Evolutionary conservation across 257 asterid species (phyloP), one percentile per base, ranked within the genome.

Genomic region (Phtheirospermum japonicum): DNA sequence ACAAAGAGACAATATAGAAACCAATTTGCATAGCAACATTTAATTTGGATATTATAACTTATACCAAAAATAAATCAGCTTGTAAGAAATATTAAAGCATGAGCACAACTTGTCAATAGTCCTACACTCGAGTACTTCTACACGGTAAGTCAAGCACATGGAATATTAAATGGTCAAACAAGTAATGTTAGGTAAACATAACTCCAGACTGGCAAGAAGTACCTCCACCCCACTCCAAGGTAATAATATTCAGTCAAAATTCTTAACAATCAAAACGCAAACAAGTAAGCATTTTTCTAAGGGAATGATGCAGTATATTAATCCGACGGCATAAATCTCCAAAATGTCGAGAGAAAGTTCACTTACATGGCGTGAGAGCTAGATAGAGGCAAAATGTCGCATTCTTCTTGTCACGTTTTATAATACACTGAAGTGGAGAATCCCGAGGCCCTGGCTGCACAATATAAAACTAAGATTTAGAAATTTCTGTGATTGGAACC

Each of bases 381-480:
- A 92, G 86, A 68, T 89, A 86, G 43, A 89, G 97, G 75, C 77
- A 75, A 78, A 92, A 92, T 26, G 80, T 71, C 1, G 84, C 80
- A 7, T 68, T 92, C 86, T 86, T 92, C 87, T 92, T 89, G 91
- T 92, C 95, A 7, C 98, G 98, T 64, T 83, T 86, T 66, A 92
- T 89, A 50, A 92, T 75, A 75, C 98, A 92, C 57, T 89, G 90
- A 79, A 78, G 72, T 2, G 95, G 95, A 70, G 77, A 33, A 28
- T 86, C 97, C 3, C 89, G 81, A 31, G 95, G 97, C 71, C 97
- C 98, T 16, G 95, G 85, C 97, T 92, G 97, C 86, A 61, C 57
- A 73, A 55, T 1, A 60, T 58, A 39, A 19, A 31, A 52, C 60
- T 54, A 18, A 50, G 45, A 64, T 37, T 57, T 30, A 32, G 59